Percentiles rank a stretch among this genome's conserved stretches.
phyloP scores from a whole-genome alignment of 1,139 yeast species.

The Yamadazyma buinensis region DNA sequence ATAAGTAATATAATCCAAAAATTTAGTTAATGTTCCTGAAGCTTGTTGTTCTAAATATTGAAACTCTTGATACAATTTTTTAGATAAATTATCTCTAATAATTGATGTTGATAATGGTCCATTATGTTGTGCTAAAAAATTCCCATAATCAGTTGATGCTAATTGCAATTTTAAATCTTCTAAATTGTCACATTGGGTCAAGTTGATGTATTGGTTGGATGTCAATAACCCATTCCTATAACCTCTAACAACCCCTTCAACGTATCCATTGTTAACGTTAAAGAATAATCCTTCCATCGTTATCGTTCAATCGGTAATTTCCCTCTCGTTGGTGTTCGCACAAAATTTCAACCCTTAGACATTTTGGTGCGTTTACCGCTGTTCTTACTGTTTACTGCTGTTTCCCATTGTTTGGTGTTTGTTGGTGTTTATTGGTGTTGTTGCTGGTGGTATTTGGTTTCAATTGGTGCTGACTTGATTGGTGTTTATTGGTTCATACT shows the following conservation, averaged over 20 bases:
- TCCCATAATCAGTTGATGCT: constrained; percentile 94
- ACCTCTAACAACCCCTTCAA: constrained; percentile 94
- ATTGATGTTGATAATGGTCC: constrained; percentile 79
- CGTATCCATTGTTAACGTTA: constrained; percentile 83
- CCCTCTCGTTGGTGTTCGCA: no score
- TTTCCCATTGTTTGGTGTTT: no score
- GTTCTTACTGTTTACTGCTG: no score
- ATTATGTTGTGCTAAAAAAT: constrained; percentile 77
- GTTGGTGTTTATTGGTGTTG: no score
- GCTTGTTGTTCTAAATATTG: constrained; percentile 83
- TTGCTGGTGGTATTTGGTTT: no score
- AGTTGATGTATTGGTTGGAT: constrained; percentile 76
- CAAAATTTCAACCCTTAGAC: no score
- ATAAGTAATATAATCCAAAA: constrained; percentile 87
- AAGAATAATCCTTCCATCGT: constrained; percentile 40
- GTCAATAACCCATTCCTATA: constrained; percentile 81
- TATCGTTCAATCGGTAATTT: background rate
- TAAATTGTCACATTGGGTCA: constrained; percentile 92
- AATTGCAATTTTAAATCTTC: constrained; percentile 93
- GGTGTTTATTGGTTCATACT: no score
- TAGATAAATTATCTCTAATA: constrained; percentile 74
- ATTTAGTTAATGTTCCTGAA: constrained; percentile 71
- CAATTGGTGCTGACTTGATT: no score
- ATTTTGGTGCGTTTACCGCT: no score
- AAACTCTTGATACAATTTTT: constrained; percentile 77